Evolutionary conservation across 2,329 filamentous ascomycete species (phyloP), one percentile per base, ranked within the genome.

Genomic region (Aspergillus vadensis): DNA sequence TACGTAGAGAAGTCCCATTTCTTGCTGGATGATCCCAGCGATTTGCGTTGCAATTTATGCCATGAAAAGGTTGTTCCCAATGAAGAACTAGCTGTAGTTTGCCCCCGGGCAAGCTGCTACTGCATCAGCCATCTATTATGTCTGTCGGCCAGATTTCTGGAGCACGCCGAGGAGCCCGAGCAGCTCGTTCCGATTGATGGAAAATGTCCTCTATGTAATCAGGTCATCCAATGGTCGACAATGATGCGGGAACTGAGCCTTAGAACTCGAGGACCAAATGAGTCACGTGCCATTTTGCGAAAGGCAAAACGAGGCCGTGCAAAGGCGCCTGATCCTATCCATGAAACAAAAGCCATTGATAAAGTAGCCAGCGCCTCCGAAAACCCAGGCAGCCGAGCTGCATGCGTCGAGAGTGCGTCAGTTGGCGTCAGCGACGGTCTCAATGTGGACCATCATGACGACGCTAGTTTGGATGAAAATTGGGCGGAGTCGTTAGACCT

Each of bases 211-310:
- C 78, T 78, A 19, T 98, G 94, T 71, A 76, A 81, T 1, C 80
- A 80, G 0, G 75, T 80, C 4, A 77, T 92, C 2, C 74, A 81
- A 54, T 98, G 94, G 94, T 81, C 82, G 0, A 85, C 90, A 51
- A 85, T 97, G 77, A 89, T 96, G 79, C 93, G 88, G 71, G 93
- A 96, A 72, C 76, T 96, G 67, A 95, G 85, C 54, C 77, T 97
- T 52, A 84, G 94, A 32, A 80, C 86, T 38, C 84, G 91, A 23
- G 92, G 89, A 0, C 76, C 83, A 57, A 89, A 89, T 59, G 89
- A 92, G 65, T 79, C 93, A 1, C 84, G 87, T 43, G 52, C 56
- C 17, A 86, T 86, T 65, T 69, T 97, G 25, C 81, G 92, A 67
- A 91, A 86, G 72, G 78, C 60, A 80, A 77, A 61, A 77, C 39